Conservation (phyloP, 306 rosid species). For the Cicer yamashitae region DNA sequence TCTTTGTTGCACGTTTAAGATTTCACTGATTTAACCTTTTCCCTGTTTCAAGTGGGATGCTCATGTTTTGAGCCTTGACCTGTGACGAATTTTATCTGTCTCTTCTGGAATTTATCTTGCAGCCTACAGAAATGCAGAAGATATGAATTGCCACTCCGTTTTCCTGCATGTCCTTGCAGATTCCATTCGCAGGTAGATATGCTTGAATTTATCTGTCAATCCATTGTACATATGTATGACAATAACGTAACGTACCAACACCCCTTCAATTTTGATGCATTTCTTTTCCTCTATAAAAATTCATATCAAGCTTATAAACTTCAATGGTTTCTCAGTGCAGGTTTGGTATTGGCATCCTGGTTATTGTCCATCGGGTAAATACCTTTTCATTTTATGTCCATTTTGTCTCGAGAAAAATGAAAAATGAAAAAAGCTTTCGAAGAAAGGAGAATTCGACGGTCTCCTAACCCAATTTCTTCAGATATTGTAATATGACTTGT, state of each 20-base stretch:
- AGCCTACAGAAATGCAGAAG: conserved; percentile 98
- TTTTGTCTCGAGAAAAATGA: conserved; percentile 2
- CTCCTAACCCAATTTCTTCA: conserved; percentile 36
- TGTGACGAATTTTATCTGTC: conserved; percentile 24
- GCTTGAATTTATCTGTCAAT: conserved; percentile 9
- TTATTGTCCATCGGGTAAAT: conserved; percentile 86
- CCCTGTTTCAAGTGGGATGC: conserved; percentile 13
- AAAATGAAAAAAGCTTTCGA: neutral
- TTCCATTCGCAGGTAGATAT: conserved; percentile 92
- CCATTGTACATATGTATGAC: conserved; percentile 31
- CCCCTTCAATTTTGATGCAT: conserved; percentile 15
- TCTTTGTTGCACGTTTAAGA: conserved; percentile 34
- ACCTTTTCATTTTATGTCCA: conserved; percentile 34
- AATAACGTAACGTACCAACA: conserved; percentile 16
- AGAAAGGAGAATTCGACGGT: neutral
- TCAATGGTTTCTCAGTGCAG: conserved; percentile 87
- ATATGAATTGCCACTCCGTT: conserved; percentile 94
- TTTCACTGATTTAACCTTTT: conserved; percentile 39
- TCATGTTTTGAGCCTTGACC: conserved; percentile 32
- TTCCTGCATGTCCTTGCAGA: conserved; percentile 94
- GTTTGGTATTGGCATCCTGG: conserved; percentile 97
- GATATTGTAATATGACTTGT: conserved; percentile 27
- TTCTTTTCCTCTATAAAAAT: conserved; percentile 34
- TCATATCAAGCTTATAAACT: conserved; percentile 52
- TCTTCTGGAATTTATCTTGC: conserved; percentile 47